phyloP scores from a whole-genome alignment of 768 basidiomycete genomes.

The Paxillus rubicundulus region DNA sequence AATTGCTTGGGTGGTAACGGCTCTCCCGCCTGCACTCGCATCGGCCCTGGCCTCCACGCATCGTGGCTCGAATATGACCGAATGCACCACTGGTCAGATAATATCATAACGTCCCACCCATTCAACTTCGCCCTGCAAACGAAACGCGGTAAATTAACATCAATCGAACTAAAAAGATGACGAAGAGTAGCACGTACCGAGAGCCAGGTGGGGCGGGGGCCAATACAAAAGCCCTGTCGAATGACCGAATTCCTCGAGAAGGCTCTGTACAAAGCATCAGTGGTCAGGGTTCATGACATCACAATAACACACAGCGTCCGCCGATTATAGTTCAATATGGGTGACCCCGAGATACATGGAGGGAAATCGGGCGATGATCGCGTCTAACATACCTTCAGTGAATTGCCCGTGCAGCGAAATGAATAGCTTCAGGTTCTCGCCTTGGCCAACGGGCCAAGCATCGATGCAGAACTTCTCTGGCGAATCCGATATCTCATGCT shows the following conservation, averaged over 20 bases:
- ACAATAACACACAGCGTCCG: slow-evolving; percentile 5
- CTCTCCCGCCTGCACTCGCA: slow-evolving; percentile 63
- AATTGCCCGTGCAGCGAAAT: slow-evolving; percentile 88
- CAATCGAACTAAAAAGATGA: slow-evolving; percentile 4
- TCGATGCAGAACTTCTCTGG: slow-evolving; percentile 87
- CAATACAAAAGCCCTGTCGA: slow-evolving; percentile 89
- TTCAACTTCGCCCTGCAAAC: slow-evolving; percentile 62
- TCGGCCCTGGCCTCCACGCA: slow-evolving; percentile 74
- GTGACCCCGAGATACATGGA: slow-evolving; percentile 9
- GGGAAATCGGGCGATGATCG: slow-evolving; percentile 7
- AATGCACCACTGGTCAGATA: slow-evolving; percentile 85
- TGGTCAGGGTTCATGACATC: slow-evolving; percentile 22
- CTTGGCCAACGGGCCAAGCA: slow-evolving; percentile 71
- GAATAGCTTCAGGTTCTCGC: slow-evolving; percentile 53
- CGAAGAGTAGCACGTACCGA: slow-evolving; percentile 52
- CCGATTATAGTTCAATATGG: slow-evolving; percentile 7
- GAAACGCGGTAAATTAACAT: slow-evolving; percentile 2
- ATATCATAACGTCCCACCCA: slow-evolving; percentile 88
- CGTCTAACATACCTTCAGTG: slow-evolving; percentile 68
- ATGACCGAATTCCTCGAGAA: slow-evolving; percentile 80
- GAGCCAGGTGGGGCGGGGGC: slow-evolving; percentile 79
- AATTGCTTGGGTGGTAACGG: slow-evolving; percentile 17
- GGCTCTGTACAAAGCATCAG: slow-evolving; percentile 45
- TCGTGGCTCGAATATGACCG: slow-evolving; percentile 81
- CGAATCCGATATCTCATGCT: slow-evolving; percentile 77